phyloP scores from a whole-genome alignment of 306 rosid species.

The Aeschynomene evenia region DNA sequence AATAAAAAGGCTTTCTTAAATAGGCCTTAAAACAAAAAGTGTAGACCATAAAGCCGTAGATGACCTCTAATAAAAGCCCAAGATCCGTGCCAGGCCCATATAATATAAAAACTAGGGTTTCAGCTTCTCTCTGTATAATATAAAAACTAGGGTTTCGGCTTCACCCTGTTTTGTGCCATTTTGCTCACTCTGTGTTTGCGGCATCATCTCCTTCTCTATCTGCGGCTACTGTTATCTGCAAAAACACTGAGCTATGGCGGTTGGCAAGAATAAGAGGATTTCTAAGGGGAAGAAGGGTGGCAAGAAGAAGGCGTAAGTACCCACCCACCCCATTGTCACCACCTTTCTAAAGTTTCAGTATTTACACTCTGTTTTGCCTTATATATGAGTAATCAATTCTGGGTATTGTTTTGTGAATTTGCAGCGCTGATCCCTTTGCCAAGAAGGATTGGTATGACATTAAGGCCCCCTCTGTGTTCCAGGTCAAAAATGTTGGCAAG shows the following conservation, averaged over 20 bases:
- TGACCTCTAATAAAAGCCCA: neutral
- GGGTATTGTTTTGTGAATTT: neutral
- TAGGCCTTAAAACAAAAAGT: no score
- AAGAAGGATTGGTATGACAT: slow-evolving; percentile 98
- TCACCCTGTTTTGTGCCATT: neutral
- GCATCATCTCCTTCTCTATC: slow-evolving; percentile 16
- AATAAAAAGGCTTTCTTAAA: no score
- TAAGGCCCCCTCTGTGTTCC: slow-evolving; percentile 79
- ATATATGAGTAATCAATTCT: neutral
- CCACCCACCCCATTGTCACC: neutral
- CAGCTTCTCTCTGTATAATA: neutral
- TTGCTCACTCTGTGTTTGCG: neutral
- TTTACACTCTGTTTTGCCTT: neutral
- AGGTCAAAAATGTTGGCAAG: slow-evolving; percentile 69
- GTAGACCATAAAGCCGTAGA: neutral
- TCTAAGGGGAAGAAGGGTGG: slow-evolving; percentile 98
- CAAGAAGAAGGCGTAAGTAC: slow-evolving; percentile 89
- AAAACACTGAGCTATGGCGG: slow-evolving; percentile 60
- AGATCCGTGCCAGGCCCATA: neutral
- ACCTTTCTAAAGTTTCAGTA: neutral
- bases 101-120: no score
- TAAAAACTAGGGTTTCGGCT: slow-evolving; percentile 27
- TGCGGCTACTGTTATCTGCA: neutral
- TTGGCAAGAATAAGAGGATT: slow-evolving; percentile 90
- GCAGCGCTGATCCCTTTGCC: slow-evolving; percentile 84